These are phyloP conservation scores for Termitomyces sp. DNA, from an alignment of 768 basidiomycete species.

Conservation along the genomic window DNA sequence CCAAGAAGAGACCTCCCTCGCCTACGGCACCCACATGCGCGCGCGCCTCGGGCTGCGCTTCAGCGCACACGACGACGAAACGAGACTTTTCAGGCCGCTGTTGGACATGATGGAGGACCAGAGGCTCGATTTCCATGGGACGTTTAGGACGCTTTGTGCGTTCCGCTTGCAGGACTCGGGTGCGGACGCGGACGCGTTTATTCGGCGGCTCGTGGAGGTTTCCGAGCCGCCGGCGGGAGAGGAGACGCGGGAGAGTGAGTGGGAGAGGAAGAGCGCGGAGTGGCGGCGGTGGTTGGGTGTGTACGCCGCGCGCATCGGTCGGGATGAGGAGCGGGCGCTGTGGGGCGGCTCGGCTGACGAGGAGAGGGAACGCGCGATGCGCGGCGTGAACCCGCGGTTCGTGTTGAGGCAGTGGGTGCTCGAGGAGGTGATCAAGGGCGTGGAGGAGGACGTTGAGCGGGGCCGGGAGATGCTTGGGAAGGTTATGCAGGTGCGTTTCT, in stretches of 20 bases:
- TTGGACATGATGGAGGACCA: slow-evolving; percentile 70
- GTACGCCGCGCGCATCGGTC: slow-evolving; percentile 55
- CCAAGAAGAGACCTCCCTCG: slow-evolving; percentile 28
- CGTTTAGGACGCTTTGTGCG: slow-evolving; percentile 66
- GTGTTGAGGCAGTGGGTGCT: slow-evolving; percentile 93
- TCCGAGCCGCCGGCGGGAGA: slow-evolving; percentile 38
- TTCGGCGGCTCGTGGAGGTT: slow-evolving; percentile 36
- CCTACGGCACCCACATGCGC: slow-evolving; percentile 68
- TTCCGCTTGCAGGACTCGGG: slow-evolving; percentile 38
- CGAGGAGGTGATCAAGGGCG: slow-evolving; percentile 81
- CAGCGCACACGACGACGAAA: slow-evolving; percentile 63
- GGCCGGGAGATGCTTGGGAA: slow-evolving; percentile 71
- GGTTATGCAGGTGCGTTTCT: slow-evolving; percentile 68
- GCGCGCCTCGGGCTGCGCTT: slow-evolving; percentile 75
- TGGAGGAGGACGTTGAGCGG: slow-evolving; percentile 58
- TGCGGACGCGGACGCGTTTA: slow-evolving; percentile 23
- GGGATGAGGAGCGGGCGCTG: slow-evolving; percentile 44
- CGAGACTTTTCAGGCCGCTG: slow-evolving; percentile 54
- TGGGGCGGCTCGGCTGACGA: slow-evolving; percentile 26
- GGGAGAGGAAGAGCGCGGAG: slow-evolving; percentile 39
- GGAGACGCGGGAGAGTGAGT: slow-evolving; percentile 18
- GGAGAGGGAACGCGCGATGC: slow-evolving; percentile 45
- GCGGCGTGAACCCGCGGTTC: slow-evolving; percentile 79
- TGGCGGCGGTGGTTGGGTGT: slow-evolving; percentile 60
- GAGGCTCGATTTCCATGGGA: slow-evolving; percentile 81